These are phyloP conservation scores for Vigna angularis DNA, from an alignment of 306 rosid genomes.

Conservation along the genomic window DNA sequence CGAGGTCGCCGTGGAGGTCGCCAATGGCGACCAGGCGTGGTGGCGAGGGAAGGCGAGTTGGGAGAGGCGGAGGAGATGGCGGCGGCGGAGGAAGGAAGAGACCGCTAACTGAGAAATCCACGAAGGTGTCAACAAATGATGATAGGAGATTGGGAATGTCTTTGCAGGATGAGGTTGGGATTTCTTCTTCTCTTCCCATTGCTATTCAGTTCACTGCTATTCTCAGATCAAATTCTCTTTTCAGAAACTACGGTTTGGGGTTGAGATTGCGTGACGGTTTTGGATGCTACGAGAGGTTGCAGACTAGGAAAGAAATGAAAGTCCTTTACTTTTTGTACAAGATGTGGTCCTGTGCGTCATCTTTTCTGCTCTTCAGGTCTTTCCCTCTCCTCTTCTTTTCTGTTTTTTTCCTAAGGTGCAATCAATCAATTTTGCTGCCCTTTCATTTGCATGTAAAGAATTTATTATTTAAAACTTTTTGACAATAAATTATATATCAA, in stretches of 20 bases:
- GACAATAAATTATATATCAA: no score
- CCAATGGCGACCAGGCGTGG: slow-evolving; percentile 81
- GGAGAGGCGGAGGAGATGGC: slow-evolving; percentile 23
- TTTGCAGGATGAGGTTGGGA: slow-evolving; percentile 54
- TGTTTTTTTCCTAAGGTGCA: no score
- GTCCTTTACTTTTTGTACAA: neutral
- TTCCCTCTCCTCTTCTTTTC: no score
- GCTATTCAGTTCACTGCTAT: neutral
- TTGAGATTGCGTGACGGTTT: neutral
- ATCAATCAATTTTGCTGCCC: no score
- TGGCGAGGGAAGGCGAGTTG: slow-evolving; percentile 60
- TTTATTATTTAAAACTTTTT: no score
- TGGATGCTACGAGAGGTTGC: no score
- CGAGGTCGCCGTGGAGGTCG: slow-evolving; percentile 93
- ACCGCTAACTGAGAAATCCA: slow-evolving; percentile 89
- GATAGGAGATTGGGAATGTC: slow-evolving; percentile 66
- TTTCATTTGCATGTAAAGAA: no score
- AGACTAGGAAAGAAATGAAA: neutral
- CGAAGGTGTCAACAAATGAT: slow-evolving; percentile 83
- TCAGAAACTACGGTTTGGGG: no score
- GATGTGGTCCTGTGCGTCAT: neutral
- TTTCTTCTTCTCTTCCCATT: slow-evolving; percentile 38
- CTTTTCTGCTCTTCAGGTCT: neutral
- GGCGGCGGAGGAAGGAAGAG: slow-evolving; percentile 64
- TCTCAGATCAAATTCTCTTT: neutral